Base-by-base conservation (phyloP, 2,329 filamentous ascomycete species). In the Epichloe bromicola region DNA sequence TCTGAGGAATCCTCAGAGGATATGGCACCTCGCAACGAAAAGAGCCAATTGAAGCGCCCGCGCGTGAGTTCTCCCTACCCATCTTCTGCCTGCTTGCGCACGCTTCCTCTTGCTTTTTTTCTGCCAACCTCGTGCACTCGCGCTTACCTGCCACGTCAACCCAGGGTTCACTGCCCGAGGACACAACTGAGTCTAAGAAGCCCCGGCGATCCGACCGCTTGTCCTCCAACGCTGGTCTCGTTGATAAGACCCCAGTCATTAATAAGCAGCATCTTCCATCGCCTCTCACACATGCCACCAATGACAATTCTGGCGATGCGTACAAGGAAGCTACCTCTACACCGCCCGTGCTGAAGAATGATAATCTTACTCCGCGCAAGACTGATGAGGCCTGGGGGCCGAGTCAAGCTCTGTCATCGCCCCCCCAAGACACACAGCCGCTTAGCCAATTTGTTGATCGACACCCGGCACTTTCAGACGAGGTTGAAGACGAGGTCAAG, bases 21-120 rank as follows among this genome's bases (percentile, higher is more conserved):
- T 57, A 82, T 82, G 79, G 70, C 79, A 68, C 74, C 81, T 68
- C 71, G 74, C 60, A 66, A 69, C 58, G 85, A 93, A 70, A 87
- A 87, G 73, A 89, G 84, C 73, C 85, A 86, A 71, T 80, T 93
- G 72, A 95, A 95, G 75, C 83, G 88, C 64, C 79, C 74, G 59
- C 79, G 84, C 67, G 88, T 93, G 74, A 65, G 79, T 73, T 8
- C 38, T 33, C 34, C 46, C 46, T 42, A 34, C 36, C 45, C 38
- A 12, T 50, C 48, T 33, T 53, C 55, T 65, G 54, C 59, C 53
- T 50, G 48, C 20, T 53, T 58, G 36, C 53, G 54, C 56, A 38
- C 36, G 46, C 36, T 43, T 36, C 45, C 33, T 50, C 36, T 20
- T 48, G 44, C 51, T 17, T 43, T 57, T 57, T 51, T 57, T 53